Conservation (phyloP, 2,329 filamentous ascomycete species). For the Xylaria arbuscula region DNA sequence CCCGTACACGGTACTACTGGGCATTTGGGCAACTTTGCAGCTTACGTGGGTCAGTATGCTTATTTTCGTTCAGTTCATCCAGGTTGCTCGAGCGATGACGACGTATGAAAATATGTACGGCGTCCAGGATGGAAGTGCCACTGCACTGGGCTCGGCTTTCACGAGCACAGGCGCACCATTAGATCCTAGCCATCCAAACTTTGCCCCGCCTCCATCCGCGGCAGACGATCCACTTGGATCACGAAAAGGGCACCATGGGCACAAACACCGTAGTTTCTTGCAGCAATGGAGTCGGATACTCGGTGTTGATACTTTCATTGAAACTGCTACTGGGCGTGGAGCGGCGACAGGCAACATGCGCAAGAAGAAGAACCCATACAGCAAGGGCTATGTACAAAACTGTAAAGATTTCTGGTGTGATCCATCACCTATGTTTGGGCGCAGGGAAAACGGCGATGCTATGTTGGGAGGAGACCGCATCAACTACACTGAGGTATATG, state of each 20-base stretch:
- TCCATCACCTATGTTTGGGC: slow-evolving; percentile 81
- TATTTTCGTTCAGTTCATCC: slow-evolving; percentile 90
- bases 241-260: slow-evolving; percentile 56
- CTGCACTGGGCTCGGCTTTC: slow-evolving; percentile 74
- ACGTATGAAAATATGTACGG: slow-evolving; percentile 97
- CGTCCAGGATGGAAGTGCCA: slow-evolving; percentile 69
- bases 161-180: slow-evolving; percentile 82
- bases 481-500: slow-evolving; percentile 91
- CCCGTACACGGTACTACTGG: slow-evolving; percentile 82
- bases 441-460: slow-evolving; percentile 77
- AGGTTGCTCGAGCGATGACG: slow-evolving; percentile 91
- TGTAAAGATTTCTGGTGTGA: slow-evolving; percentile 98
- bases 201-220: slow-evolving; percentile 60
- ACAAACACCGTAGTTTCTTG: slow-evolving; percentile 73
- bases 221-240: slow-evolving; percentile 55
- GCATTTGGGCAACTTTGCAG: slow-evolving; percentile 84
- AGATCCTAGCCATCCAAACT: slow-evolving; percentile 71
- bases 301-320: slow-evolving; percentile 92
- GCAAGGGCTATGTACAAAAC: slow-evolving; percentile 83
- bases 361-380: slow-evolving; percentile 82
- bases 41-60: slow-evolving; percentile 98
- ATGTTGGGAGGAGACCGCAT: slow-evolving; percentile 81
- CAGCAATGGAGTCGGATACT: slow-evolving; percentile 85
- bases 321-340: slow-evolving; percentile 86
- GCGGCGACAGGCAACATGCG: slow-evolving; percentile 68